A percentile compares a stretch with the other conserved stretches of the same genome.
Evolutionary conservation across 352 stramenopile species (phyloP).

Genomic region (Phytophthora ramorum): DNA sequence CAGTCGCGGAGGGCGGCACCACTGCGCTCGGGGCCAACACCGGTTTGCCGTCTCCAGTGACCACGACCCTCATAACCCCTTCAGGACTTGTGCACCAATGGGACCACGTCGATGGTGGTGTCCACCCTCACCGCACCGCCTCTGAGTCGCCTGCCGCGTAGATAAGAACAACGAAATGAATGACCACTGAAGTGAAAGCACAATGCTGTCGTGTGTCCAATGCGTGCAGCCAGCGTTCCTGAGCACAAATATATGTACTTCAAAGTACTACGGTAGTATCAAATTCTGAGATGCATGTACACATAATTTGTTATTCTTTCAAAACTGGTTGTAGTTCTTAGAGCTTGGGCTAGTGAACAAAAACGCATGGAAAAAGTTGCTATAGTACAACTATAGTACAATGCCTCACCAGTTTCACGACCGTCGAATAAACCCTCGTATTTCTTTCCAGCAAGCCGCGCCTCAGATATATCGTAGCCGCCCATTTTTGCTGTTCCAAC

Average conservation of each 20-base stretch:
- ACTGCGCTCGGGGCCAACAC: conserved; percentile 34
- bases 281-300: too few species aligned
- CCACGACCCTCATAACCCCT: conserved; percentile 35
- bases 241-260: too few species aligned
- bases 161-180: background rate
- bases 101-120: conserved; percentile 33
- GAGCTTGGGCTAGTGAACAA: too few species aligned
- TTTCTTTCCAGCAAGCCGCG: background rate
- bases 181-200: background rate
- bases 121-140: conserved; percentile 15
- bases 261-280: too few species aligned
- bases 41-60: conserved; percentile 27
- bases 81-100: conserved; percentile 31
- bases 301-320: too few species aligned
- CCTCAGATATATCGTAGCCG: conserved; percentile 6
- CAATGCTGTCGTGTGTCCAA: background rate
- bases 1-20: conserved; percentile 28
- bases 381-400: too few species aligned
- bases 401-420: background rate
- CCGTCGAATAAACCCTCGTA: conserved; percentile 30
- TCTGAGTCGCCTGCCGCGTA: conserved; percentile 8
- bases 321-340: too few species aligned
- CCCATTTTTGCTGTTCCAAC: conserved; percentile 6
- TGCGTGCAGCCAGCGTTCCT: too few species aligned
- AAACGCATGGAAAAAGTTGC: too few species aligned